Base-by-base conservation (phyloP, 179 eudicot species). In the Corrigiola litoralis region DNA sequence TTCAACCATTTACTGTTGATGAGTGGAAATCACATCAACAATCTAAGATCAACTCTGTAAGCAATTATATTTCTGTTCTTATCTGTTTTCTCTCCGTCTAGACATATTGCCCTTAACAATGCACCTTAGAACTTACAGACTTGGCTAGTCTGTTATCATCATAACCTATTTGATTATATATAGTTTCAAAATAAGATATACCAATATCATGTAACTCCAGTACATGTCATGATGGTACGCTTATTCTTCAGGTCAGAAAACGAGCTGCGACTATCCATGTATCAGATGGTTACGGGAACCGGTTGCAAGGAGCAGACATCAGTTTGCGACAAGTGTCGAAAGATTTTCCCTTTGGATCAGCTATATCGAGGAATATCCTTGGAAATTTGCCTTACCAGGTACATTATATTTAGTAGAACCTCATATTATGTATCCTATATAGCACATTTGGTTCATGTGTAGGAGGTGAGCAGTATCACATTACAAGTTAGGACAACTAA, bases 271-370 rank as follows among this genome's bases (percentile, higher is more conserved):
- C 73, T 4, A 76, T 90, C 45, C 95, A 87, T 66, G 80, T 84
- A 18, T 82, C 88, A 0, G 85, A 87, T 60, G 66, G 51, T 34
- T 46, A 70, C 12, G 96, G 96, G 27, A 73, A 52, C 13, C 72
- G 66, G 53, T 23, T 89, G 64, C 78, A 73, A 60, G 91, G 89
- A 52, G 95, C 89, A 46, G 54, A 16, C 40, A 65, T 90, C 27
- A 68, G 25, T 34, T 53, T 85, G n/a, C 79, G 79, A 69, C 96
- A 90, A 66, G 73, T 82, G 20, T 80, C 95, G 0, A 90, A 70
- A 65, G 95, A 87, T 50, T 90, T 87, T 64, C 91, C 89, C 58
- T 81, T 90, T 51, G 96, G 95, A 57, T 80, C 95, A 27, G 86
- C 95, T 23, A 87, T 85, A 61, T 79, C 90, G 6, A 71, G 77